Base-by-base conservation (phyloP, 2,329 filamentous ascomycete species). In the Ramularia endophylla region DNA sequence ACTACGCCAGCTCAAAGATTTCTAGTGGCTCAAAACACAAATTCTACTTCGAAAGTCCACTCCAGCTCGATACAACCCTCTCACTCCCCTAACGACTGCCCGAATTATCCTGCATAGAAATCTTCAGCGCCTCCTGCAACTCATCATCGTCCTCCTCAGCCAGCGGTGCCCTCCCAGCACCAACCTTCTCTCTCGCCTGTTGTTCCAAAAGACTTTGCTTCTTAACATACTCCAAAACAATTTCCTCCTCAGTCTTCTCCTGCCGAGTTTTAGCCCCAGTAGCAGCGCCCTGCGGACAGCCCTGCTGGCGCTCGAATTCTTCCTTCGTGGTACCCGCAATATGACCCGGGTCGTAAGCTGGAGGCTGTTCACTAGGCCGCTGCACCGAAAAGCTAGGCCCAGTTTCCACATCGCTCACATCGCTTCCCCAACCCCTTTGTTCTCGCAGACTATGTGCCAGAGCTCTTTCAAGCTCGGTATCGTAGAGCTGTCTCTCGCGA, bases 151-250 rank as follows among this genome's bases (percentile, higher is more conserved):
- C 22, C 22, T 25, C 22, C 6, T 25, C 22, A 25, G 22, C 22
- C 11, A 11, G 22, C 22, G 22, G 22, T 11, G 22, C 22, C 11
- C 22, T 25, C 11, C 22, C 22, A 25, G 22, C 22, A 25, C 22
- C 11, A 25, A 25, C 22, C 22, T 25, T 25, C 11, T 25, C 6
- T 11, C 22, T 25, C 6, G 6, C 11, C 58, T 80, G 71, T 50
- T 81, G 80, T 63, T 90, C 85, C 0, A 76, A 72, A 30, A 87
- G 58, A 60, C 83, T 87, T 66, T 88, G 83, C 67, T 80, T 83
- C 70, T 83, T 85, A 29, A 87, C 74, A 61, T 86, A 87, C 54
- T 87, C 83, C 58, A 89, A 62, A 7, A 88, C 77, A 43, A 84
- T 78, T 41, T 87, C 77, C 58, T 89, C 83, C 56, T 88, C 84